Evolutionary conservation across 2,329 filamentous ascomycete genomes (phyloP).

Genomic region (Mycosphaerelloides madeirae): DNA sequence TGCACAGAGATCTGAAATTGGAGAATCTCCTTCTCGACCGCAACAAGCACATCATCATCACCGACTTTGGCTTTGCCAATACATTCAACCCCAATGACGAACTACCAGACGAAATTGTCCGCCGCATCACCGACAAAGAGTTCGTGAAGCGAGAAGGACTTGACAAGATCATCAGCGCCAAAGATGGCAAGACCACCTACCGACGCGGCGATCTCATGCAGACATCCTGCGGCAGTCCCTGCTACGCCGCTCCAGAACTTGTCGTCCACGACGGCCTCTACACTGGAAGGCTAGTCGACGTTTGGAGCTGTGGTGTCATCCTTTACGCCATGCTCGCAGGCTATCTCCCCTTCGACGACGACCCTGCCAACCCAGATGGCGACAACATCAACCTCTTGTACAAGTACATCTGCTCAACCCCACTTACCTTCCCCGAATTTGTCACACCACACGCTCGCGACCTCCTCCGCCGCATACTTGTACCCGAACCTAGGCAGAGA

Average conservation of each 20-base stretch:
- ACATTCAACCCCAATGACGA: constrained; percentile 90
- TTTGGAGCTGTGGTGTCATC: constrained; percentile 99
- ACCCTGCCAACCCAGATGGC: constrained; percentile 94
- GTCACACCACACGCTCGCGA: constrained; percentile 95
- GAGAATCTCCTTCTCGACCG: constrained; percentile 93
- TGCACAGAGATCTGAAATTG: constrained; percentile 92
- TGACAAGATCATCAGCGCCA: constrained; percentile 62
- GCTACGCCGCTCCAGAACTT: constrained; percentile 92
- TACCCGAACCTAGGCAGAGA: constrained; percentile 89
- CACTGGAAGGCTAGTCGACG: constrained; percentile 94
- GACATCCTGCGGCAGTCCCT: constrained; percentile 96
- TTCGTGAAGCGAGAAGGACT: constrained; percentile 82
- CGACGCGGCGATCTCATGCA: constrained; percentile 95
- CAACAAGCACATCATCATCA: constrained; percentile 99
- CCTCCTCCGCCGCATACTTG: constrained; percentile 83
- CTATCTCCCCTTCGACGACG: constrained; percentile 95
- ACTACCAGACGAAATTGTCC: constrained; percentile 82
- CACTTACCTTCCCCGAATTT: constrained; percentile 96
- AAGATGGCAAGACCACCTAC: constrained; percentile 54
- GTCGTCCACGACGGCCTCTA: constrained; percentile 97
- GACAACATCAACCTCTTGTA: constrained; percentile 99
- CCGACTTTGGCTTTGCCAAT: constrained; percentile 98
- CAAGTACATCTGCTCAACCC: constrained; percentile 98
- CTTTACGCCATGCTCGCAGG: constrained; percentile 98
- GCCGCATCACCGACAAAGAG: constrained; percentile 79